phyloP scores from a whole-genome alignment of 1,284 basidiomycete genomes.

The Rhodotorula sp. region DNA sequence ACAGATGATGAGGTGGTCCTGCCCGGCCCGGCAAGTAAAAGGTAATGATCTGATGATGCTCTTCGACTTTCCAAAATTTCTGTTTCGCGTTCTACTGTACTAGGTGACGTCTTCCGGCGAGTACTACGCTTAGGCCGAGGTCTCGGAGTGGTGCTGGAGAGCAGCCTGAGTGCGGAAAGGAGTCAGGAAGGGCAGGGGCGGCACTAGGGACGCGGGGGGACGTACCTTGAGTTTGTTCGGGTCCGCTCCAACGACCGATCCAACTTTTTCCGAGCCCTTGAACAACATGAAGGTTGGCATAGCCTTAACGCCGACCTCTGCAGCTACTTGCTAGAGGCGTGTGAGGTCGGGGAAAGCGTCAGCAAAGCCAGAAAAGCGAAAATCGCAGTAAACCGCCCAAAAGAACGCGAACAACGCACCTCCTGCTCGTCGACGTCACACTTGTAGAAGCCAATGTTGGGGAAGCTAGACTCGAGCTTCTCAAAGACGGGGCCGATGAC shows the following conservation, averaged over 20 bases:
- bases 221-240: constrained; percentile 54
- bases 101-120: neutral
- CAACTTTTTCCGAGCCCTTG: constrained; percentile 65
- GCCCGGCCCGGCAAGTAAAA: no score
- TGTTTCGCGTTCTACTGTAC: neutral
- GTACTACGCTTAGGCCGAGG: neutral
- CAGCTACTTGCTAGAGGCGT: constrained; percentile 51
- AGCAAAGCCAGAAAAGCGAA: neutral
- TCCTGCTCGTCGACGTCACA: constrained; percentile 69
- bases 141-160: constrained; percentile 30
- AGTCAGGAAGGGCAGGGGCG: constrained; percentile 56
- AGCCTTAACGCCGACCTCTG: constrained; percentile 71
- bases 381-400: no score
- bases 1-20: no score
- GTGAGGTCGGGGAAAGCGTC: neutral
- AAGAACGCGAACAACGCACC: constrained; percentile 54
- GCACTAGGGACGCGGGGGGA: constrained; percentile 65
- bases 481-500: constrained; percentile 76
- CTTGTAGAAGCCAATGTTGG: constrained; percentile 71
- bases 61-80: neutral
- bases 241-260: constrained; percentile 64
- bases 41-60: no score
- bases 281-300: constrained; percentile 78
- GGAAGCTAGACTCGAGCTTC: constrained; percentile 57
- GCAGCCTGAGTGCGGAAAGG: constrained; percentile 54